Base-by-base conservation (phyloP, 805 yeast species). In the Cyberlindnera meyerae region DNA sequence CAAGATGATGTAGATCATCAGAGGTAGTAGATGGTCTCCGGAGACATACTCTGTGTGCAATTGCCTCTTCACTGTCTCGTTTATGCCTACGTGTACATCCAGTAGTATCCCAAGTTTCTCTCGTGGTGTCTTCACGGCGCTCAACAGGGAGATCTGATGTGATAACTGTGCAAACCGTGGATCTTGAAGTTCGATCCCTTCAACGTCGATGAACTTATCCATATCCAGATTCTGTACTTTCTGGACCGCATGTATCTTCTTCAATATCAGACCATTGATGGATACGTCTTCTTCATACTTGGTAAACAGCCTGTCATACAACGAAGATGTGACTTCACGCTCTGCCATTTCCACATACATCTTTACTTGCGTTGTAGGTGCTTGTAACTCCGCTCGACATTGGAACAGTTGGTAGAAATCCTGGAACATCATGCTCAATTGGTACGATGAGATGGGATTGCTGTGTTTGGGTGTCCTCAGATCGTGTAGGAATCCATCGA, bases 1-100 rank as follows among this genome's bases (percentile, higher is more conserved):
- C 11, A 52, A 29, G 2, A 54, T 37, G 12, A 51, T 25, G 29
- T 48, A 52, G 5, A 54, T 51, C 20, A 54, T 24, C 6, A 54
- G 27, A 2, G 58, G 58, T 2, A 54, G 33, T 9, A 51, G 24
- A 26, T 45, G 40, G 37, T 54, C 58, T 16, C 52, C 56, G 31
- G 48, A 47, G 9, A 42, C 43, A 0, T 36, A 20, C 6, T 18
- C 13, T 5, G 27, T 27, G 4, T 18, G 7, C 5, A 36, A 9
- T 7, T 37, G 42, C 12, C 24, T 18, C 12, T 37, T 29, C 3
- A 39, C 35, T 24, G 48, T 24, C 8, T 22, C 22, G 29, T 46
- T 49, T 14, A 54, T 29, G 6, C 35, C 18, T 1, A 50, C 18
- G 42, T 54, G 57, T 11, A 52, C 33, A 1, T 27, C 31, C 0